These are phyloP conservation scores for Fraxinus ornus DNA, from an alignment of 305 asterid species.

Conservation along the genomic window DNA sequence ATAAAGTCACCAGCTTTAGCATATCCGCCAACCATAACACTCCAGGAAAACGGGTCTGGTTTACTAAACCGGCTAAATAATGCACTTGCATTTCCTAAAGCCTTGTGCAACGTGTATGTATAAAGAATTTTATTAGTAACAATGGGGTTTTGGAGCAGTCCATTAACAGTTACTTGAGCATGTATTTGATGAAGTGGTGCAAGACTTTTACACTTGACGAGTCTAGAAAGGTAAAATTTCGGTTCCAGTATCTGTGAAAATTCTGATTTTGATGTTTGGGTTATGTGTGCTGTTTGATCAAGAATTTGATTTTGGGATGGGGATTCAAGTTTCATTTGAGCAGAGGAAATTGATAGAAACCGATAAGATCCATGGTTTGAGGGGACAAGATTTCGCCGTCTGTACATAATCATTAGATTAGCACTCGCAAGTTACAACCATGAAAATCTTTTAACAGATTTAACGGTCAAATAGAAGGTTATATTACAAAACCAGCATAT, in stretches of 20 bases:
- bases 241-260: constrained; percentile 27
- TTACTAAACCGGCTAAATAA: constrained; percentile 38
- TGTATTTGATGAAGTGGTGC: constrained; percentile 40
- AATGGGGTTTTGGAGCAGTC: constrained; percentile 21
- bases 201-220: constrained; percentile 27
- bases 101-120: constrained; percentile 33
- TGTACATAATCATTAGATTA: constrained; percentile 32
- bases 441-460: background rate
- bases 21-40: constrained; percentile 62
- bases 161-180: constrained; percentile 31
- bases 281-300: constrained; percentile 2
- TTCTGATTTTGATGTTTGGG: constrained; percentile 21
- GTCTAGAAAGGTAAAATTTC: constrained; percentile 25
- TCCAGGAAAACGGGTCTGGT: constrained; percentile 52
- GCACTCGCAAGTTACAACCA: background rate
- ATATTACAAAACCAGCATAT: background rate
- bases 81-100: constrained; percentile 35
- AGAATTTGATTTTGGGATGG: constrained; percentile 15
- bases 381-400: constrained; percentile 16
- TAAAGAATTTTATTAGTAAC: constrained; percentile 42
- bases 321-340: constrained; percentile 17
- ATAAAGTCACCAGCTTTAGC: constrained; percentile 43
- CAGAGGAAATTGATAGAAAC: constrained; percentile 24
- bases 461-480: background rate
- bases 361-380: constrained; percentile 23